Evolutionary conservation across 495 filamentous ascomycete species (phyloP).

Genomic region (Penicillium cinerascens): DNA sequence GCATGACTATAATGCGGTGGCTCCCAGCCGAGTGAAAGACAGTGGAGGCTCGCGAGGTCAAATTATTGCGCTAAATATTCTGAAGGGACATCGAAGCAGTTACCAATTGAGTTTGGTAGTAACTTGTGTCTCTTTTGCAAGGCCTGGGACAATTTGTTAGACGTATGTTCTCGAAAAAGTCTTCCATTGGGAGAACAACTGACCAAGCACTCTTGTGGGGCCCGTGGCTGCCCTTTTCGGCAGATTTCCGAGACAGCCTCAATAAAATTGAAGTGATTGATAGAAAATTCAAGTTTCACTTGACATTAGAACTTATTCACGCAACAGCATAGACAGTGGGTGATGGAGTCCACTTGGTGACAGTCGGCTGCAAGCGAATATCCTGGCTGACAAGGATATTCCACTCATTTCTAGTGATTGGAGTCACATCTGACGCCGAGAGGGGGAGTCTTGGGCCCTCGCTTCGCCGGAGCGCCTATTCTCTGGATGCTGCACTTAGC

Average conservation of each 20-base stretch:
- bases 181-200: too few relatives aligned
- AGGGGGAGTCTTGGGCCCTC: conserved; percentile 44
- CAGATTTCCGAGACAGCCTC: neutral
- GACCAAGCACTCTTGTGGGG: neutral
- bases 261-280: neutral
- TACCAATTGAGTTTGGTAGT: too few relatives aligned
- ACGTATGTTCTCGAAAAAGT: too few relatives aligned
- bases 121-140: too few relatives aligned
- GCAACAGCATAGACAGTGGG: conserved; percentile 36
- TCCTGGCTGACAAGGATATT: conserved; percentile 39
- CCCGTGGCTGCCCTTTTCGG: neutral
- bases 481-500: neutral
- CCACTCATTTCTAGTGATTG: conserved; percentile 48
- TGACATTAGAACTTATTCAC: conserved; percentile 13
- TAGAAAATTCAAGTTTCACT: neutral
- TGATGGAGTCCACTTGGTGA: conserved; percentile 46
- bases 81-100: too few relatives aligned
- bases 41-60: too few relatives aligned
- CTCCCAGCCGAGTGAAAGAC: too few relatives aligned
- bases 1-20: too few relatives aligned
- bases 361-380: conserved; percentile 29
- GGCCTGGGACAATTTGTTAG: too few relatives aligned
- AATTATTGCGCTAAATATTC: too few relatives aligned
- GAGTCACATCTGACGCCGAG: conserved; percentile 46
- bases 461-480: conserved; percentile 15